Evolutionary conservation across 108 stramenopile genomes (phyloP), one percentile per base, ranked within the genome.

Genomic region (Cyclotella choctawhatcheeana): DNA sequence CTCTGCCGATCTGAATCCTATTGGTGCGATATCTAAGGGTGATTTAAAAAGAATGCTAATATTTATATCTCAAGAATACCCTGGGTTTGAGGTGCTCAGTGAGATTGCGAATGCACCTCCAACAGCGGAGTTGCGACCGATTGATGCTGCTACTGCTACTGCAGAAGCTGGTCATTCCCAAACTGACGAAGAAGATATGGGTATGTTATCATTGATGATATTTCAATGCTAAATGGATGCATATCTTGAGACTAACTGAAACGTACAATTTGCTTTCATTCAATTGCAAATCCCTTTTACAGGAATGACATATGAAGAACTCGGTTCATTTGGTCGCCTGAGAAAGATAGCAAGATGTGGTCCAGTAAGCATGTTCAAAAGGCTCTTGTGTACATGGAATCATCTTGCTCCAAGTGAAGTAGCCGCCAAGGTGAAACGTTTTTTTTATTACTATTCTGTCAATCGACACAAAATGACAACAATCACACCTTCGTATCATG

Each of bases 381-480:
- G 93, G 71, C 81, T 99, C 7, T 54, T 88, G 45, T 64, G 69
- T 8, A 76, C 69, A 22, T 99, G 98, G 98, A 79, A 56, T 31
- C 86, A 91, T 51, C 77, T 94, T 27, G 37, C 85, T 25, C 88
- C 98, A 2, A 52, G 44, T 30, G 89, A 93, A 71, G 90, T 98
- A 10, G 97, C 89, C 5, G 82, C 69, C 27, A 98, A 98, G 79
- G 94, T 95, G 7, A 91, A 93, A 47, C 87, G 94, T 6, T 99
- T 99, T 85, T 99, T 98, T 76, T 86, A 69, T 69, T 98, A 88
- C 65, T 98, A 99, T 72, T 79, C 91, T 30, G 76, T 97, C 56
- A 98, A 99, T 86, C 89, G 99, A 6, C 99, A 99, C 88, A 99
- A 99, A 70, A 97, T 97, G 95, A 96, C 95, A 69, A 97, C 96